Base-by-base conservation (phyloP, 805 yeast genomes). In the Pichia pseudocactophila region DNA sequence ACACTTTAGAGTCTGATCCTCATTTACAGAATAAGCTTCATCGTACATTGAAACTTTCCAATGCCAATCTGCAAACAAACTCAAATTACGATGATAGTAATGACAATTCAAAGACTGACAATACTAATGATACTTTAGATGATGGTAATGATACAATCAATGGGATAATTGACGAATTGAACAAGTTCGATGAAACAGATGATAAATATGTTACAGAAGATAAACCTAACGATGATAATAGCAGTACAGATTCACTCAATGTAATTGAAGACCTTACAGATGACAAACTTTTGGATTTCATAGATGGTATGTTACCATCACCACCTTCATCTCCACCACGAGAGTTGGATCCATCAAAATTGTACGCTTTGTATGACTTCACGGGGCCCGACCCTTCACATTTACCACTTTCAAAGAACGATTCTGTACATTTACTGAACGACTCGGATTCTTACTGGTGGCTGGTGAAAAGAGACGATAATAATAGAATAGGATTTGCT, bases 381-480 rank as follows among this genome's bases (percentile, higher is more conserved):
- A 72, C 71, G 40, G 97, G 97, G 1, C 95, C 96, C 5, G 96
- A 88, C 56, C 88, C 90, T 4, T 86, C 92, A 36, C 98, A 90
- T 63, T 82, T 95, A 51, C 78, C 82, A 44, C 70, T 90, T 10
- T 59, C 66, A 17, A 78, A 86, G 50, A 89, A 90, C 55, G 96
- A 87, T 53, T 80, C 94, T 2, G 90, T 94, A 49, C 68, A 74
- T 35, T 64, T 92, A 16, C 64, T 92, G 30, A 88, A 87, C 56
- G 98, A 92, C 56, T 80, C 83, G 38, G 96, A 92, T 62, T 74
- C 85, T 47, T 92, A 92, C 63, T 92, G 98, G 98, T 92, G 98
- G 97, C 68, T 90, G 10, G 90, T 92, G 25, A 60, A 66, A 25
- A 70, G 73, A 44, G 44, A 65, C 37, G 56, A 61, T 12, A 66